Evolutionary conservation across 2,329 filamentous ascomycete species (phyloP), one percentile per base, ranked within the genome.

Genomic region (Ascochyta viciae-villosae): DNA sequence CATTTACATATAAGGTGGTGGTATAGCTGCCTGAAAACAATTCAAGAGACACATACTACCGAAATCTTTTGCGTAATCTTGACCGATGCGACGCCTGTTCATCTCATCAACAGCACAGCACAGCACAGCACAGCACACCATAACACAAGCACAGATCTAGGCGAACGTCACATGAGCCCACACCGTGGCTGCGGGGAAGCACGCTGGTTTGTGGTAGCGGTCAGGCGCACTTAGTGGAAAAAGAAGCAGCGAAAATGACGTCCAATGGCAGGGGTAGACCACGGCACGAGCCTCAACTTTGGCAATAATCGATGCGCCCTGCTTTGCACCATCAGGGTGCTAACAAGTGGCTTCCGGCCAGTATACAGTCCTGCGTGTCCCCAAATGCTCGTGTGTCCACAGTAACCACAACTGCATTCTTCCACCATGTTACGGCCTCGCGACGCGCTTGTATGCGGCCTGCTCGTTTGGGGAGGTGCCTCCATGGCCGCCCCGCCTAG

Each of bases 401-500:
- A 40, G 16, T 29, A 34, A 38, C 22, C 19, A 31, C 26, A 29
- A 24, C 19, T 27, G 39, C 27, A 16, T 31, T 31, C 40, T 8
- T 40, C 43, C 57, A 57, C 49, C 47, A 73, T 72, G 68, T 41
- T 70, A 57, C 57, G 57, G 47, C 54, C 59, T 54, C 63, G 62
- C 54, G 47, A 65, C 58, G 66, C 58, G 45, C 63, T 73, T 50
- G 45, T 71, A 37, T 65, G 58, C 58, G 65, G 61, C 55, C 65
- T 74, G 60, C 67, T 69, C 47, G 46, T 67, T 61, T 62, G 63
- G 58, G 63, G 48, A 48, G 57, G 55, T 35, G 42, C 56, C 48
- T 66, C 65, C 58, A 58, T 49, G 45, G 69, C 66, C 57, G 70
- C 71, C 62, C 69, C 70, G 64, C 65, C 65, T 54, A 60, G 58